Evolutionary conservation across 305 asterid species (phyloP).

Genomic region (Fraxinus sp.): DNA sequence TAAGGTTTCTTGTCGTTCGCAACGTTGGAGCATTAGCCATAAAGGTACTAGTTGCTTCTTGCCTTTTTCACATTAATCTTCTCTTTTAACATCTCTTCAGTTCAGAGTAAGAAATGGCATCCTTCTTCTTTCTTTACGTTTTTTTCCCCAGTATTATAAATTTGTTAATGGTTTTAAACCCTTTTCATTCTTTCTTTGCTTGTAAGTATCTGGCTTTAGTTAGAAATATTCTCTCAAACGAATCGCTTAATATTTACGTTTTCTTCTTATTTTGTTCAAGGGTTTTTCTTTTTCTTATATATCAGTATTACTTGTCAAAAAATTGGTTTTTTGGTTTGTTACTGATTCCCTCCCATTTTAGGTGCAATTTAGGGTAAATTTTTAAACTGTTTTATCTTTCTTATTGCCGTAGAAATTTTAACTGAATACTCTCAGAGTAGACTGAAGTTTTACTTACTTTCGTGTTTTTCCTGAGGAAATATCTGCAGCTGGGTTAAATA

Average conservation of each 20-base stretch:
- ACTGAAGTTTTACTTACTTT: background rate
- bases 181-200: background rate
- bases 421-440: background rate
- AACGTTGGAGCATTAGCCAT: background rate
- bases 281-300: background rate
- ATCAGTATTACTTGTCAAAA: background rate
- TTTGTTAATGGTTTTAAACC: background rate
- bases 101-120: background rate
- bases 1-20: background rate
- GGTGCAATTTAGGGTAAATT: background rate
- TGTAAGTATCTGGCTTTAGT: background rate
- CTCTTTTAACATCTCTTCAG: background rate
- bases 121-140: background rate
- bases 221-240: background rate
- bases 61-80: background rate
- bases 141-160: background rate
- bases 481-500: background rate
- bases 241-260: background rate
- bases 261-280: slow-evolving; percentile 1
- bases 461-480: background rate
- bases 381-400: background rate
- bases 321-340: background rate
- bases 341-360: background rate
- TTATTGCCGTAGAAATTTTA: background rate
- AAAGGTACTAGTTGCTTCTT: background rate